Base-by-base conservation (phyloP, 148 eudicot genomes). In the Linanthus parryae region DNA sequence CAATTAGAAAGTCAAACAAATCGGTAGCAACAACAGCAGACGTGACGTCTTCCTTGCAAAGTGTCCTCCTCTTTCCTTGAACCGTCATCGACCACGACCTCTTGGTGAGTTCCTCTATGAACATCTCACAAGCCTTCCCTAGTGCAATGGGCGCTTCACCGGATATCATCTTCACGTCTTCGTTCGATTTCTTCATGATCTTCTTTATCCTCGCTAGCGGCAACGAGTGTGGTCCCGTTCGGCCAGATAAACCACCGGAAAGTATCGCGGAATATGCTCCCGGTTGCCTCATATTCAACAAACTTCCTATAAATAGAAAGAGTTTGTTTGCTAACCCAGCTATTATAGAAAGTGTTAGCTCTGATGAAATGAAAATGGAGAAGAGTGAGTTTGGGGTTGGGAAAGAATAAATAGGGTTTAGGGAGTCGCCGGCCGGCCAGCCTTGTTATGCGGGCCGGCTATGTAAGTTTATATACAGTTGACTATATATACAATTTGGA, bases 181-280 rank as follows among this genome's bases (percentile, higher is more conserved):
- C 77, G 4, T 53, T 40, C 7, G 81, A 76, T 43, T 68, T 72
- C 68, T 76, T 76, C 81, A 76, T 76, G 8, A 76, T 76, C 62
- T 71, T 76, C 73, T 76, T 76, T 51, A 76, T 76, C 54, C 76
- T 71, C 2, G 81, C 81, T 11, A 76, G 45, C 2, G 81, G 81
- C 46, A 76, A 28, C 15, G 72, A 64, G 52, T 76, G 81, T 0
- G 79, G 72, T 6, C 75, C 79, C 0, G 62, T 67, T 18, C 31
- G 49, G 11, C 70, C 73, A 0, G 63, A 54, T 52, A 44, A 21
- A 8, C 55, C 64, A 18, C 77, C 59, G 12, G 62, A 57, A 1
- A 73, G 48, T 9, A 75, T 44, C 18, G 71, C 72, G n/a, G 76
- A 75, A 40, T 76, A 76, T 8, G 65, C 42, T 21, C 81, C 81